phyloP scores from a whole-genome alignment of 441 rosid genomes.

The Pelargonium citronellum region DNA sequence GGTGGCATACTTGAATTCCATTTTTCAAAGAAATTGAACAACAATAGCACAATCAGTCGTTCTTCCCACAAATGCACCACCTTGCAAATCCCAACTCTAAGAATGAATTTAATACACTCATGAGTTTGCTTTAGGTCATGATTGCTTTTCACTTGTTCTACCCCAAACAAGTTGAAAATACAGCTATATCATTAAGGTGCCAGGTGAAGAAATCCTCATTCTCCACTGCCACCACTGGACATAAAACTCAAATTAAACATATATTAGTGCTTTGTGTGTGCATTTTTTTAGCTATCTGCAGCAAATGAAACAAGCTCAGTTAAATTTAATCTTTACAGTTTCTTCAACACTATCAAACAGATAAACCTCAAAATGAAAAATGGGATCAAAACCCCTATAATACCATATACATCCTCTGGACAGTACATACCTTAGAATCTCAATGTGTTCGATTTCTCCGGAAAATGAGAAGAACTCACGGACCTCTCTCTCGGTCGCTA shows the following conservation, averaged over 20 bases:
- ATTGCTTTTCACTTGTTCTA: background rate
- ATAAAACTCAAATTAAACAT: too few species aligned
- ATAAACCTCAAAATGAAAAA: background rate
- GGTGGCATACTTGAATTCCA: too few species aligned
- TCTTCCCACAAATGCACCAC: background rate
- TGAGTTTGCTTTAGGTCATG: background rate
- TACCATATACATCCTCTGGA: background rate
- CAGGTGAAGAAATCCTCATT: background rate
- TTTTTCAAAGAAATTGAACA: background rate
- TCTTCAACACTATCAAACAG: background rate
- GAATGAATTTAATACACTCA: background rate
- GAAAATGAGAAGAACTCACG: conserved; percentile 95
- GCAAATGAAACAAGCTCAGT: too few species aligned
- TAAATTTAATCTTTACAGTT: background rate
- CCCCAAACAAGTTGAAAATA: too few species aligned
- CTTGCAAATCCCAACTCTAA: background rate
- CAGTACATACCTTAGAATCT: conserved; percentile 44
- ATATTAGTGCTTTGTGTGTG: too few species aligned
- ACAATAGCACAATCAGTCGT: background rate
- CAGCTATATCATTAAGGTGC: background rate
- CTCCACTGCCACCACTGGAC: background rate
- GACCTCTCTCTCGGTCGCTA: conserved; percentile 88
- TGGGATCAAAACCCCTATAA: background rate
- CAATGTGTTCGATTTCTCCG: conserved; percentile 71
- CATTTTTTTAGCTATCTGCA: too few species aligned